Base-by-base conservation (phyloP, 1,284 basidiomycete genomes). In the Ganoderma lingzhi region DNA sequence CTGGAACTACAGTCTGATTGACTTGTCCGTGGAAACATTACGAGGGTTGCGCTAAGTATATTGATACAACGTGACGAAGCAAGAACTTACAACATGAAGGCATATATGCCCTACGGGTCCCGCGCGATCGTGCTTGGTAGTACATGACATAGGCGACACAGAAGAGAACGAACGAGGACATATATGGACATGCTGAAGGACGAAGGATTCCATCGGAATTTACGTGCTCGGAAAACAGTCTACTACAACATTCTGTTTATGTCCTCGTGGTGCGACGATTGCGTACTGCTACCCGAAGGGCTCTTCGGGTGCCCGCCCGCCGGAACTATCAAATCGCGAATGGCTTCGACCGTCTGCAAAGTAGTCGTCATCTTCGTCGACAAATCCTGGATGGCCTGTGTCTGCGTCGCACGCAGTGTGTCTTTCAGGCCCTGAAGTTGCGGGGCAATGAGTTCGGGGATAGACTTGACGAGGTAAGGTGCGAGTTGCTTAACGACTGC, bases 281-380 rank as follows among this genome's bases (percentile, higher is more conserved):
- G 53, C 3, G 32, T 35, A 15, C 53, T 35, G 53, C 30, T 35
- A 15, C 28, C 30, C 23, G 55, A 45, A 3, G 59, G 44, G 39
- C 45, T 63, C n/a, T 42, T 19, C 23, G 19, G 6, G 6, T 65
- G 59, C 12, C 51, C 64, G 15, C 61, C 63, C 1, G 19, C 48
- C 14, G 48, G 48, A 23, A 63, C 70, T 14, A 72, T 58, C n/a
- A 65, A 45, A 9, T 32, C 59, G 19, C 67, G 71, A 19, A 71
- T 64, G 3, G 56, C 67, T 37, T 69, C 69, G 10, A 69, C 66
- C 39, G 64, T 67, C 30, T 70, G 62, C 55, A 64, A 63, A 6
- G 71, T 70, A 9, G 64, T 44, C 42, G 63, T 63, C 67, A 74
- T 63, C n/a, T 70, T 69, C n/a, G 64, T 53, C 23, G 69, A 51